Base-by-base conservation (phyloP, 225 moss, liverwort and hornwort species). In the Pseudisothecium myosuroides region DNA sequence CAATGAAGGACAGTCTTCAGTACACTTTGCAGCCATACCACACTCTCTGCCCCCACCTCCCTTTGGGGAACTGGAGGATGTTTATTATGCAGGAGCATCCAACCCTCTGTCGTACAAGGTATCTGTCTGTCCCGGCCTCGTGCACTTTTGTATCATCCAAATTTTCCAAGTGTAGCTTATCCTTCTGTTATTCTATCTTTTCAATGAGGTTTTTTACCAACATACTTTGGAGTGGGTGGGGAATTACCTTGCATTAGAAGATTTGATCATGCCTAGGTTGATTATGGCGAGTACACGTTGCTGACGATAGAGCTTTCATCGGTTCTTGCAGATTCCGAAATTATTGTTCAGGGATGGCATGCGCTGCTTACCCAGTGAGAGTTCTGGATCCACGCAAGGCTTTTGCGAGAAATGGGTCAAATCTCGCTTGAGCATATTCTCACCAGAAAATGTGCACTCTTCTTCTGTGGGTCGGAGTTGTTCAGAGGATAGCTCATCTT, bases 1-100 rank as follows among this genome's bases (percentile, higher is more conserved):
- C 67, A 97, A 97, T 78, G 97, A 97, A 93, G 97, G 97, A 81
- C 93, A 92, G 65, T 96, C 96, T 67, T 97, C 96, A 21, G 90
- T 96, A 54, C 97, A 97, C 76, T 97, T 97, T 71, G 92, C 96
- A 52, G 61, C 92, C 56, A 75, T 94, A 90, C 90, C 93, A 49
- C 93, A 95, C 69, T 87, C 94, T 83, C 92, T 97, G 37, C 94
- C 94, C 80, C 97, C 97, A 64, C 90, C 97, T 32, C 94, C 92
- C 10, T 97, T 96, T 83, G 97, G 97, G 52, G 96, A 96, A 74
- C 89, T 94, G 89, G 97, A 97, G 83, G 94, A 95, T 73, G 96
- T 97, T 86, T 94, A 96, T 92, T 96, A 94, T 87, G 96, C 96
- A 82, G 97, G 97, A 92, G 91, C 93, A 63, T 89, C 85, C 86